A percentile compares a stretch with the other conserved stretches of the same genome.
Evolutionary conservation across 2,329 filamentous ascomycete genomes (phyloP).

Genomic region (Neurospora crassa): DNA sequence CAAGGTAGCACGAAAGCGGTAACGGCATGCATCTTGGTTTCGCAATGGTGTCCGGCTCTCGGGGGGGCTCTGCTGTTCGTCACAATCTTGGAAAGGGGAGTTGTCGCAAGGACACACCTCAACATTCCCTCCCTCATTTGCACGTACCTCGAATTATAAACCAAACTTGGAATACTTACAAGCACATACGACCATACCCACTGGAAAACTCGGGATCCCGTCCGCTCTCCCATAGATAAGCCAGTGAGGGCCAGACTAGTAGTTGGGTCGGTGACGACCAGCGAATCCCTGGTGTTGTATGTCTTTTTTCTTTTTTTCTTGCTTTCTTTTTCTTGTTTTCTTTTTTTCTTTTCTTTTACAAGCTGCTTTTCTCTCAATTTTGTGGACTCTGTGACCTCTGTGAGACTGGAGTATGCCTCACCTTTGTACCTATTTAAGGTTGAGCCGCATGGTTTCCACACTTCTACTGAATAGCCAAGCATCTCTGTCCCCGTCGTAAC

Average conservation of each 20-base stretch:
- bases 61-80: not conserved
- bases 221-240: no score
- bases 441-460: not conserved
- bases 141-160: accelerated
- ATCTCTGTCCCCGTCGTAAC: not conserved
- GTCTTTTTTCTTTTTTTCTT: no score
- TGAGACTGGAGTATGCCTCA: not conserved
- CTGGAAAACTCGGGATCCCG: not conserved
- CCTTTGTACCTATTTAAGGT: not conserved
- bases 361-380: not conserved
- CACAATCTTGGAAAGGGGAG: not conserved
- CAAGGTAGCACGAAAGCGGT: not conserved
- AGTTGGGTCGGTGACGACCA: no score
- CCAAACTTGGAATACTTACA: accelerated
- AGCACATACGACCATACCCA: not conserved
- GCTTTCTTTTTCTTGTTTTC: no score
- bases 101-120: no score
- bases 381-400: not conserved
- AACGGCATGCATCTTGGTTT: not conserved
- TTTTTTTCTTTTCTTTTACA: no score
- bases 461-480: not conserved
- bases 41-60: not conserved
- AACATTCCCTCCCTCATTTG: not conserved
- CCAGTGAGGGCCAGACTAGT: no score
- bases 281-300: no score